These are phyloP conservation scores for Gossypium turneri DNA, from an alignment of 345 rosid genomes.

Conservation along the genomic window DNA sequence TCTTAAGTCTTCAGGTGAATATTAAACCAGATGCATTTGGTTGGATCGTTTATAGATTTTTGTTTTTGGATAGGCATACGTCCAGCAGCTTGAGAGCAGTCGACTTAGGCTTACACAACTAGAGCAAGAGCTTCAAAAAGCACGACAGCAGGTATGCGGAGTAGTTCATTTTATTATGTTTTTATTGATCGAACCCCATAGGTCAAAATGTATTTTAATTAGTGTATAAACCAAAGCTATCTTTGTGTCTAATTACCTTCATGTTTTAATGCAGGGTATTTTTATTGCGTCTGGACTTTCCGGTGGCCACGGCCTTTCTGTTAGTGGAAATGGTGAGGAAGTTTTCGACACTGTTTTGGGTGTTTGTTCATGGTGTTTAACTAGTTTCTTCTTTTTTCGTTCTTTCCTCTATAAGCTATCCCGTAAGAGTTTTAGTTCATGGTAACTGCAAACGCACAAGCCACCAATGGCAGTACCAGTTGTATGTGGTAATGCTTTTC, in stretches of 20 bases:
- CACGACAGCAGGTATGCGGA: conserved; percentile 62
- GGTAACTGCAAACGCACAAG: no score
- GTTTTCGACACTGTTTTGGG: neutral
- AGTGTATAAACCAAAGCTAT: neutral
- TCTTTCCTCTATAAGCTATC: neutral
- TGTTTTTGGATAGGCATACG: conserved; percentile 75
- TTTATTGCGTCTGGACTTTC: conserved; percentile 43
- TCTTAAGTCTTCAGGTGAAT: neutral
- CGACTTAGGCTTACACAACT: conserved; percentile 61
- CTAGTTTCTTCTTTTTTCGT: no score
- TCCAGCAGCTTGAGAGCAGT: conserved; percentile 85
- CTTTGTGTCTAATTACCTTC: neutral
- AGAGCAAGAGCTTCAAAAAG: conserved; percentile 81
- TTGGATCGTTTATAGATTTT: conserved; percentile 44
- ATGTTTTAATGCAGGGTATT: conserved; percentile 41
- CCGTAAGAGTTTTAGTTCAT: no score
- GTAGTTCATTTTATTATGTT: neutral
- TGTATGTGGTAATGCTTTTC: no score
- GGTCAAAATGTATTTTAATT: neutral
- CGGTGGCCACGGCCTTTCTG: conserved; percentile 39
- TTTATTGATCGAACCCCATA: neutral
- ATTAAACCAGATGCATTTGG: neutral
- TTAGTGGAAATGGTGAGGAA: conserved; percentile 52
- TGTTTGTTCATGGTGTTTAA: neutral
- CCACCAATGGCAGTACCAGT: no score